A percentile compares a stretch with the other conserved stretches of the same genome.
These are phyloP conservation scores for Yamadazyma diospyri DNA, from an alignment of 1,139 yeast genomes.

Conservation along the genomic window DNA sequence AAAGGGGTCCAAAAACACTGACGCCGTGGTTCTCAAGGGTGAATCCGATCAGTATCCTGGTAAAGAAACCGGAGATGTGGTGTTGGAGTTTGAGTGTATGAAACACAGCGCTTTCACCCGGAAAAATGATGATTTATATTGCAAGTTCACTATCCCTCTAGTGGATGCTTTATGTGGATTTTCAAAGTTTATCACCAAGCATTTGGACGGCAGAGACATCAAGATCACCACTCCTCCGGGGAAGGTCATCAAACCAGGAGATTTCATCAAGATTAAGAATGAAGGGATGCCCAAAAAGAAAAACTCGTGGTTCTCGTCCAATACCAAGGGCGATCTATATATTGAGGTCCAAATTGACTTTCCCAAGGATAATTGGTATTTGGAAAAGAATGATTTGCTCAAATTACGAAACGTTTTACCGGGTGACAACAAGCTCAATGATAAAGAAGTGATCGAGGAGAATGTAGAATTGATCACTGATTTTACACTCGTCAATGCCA, in stretches of 20 bases:
- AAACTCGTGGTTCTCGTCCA: slow-evolving; percentile 28
- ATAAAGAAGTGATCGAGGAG: slow-evolving; percentile 29
- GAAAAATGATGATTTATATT: slow-evolving; percentile 60
- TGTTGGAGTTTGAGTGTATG: slow-evolving; percentile 53
- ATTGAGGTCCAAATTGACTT: slow-evolving; percentile 71
- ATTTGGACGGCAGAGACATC: slow-evolving; percentile 77
- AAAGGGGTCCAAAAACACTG: slow-evolving; percentile 67
- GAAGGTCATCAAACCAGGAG: slow-evolving; percentile 78
- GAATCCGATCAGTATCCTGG: slow-evolving; percentile 83
- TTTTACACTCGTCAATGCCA: slow-evolving; percentile 28
- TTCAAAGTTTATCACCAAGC: slow-evolving; percentile 61
- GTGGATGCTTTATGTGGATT: slow-evolving; percentile 86
- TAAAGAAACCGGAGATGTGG: slow-evolving; percentile 73
- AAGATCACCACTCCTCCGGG: slow-evolving; percentile 64
- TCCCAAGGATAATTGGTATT: slow-evolving; percentile 79
- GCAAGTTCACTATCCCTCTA: slow-evolving; percentile 58
- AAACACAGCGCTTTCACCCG: slow-evolving; percentile 50
- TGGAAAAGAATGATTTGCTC: slow-evolving; percentile 58
- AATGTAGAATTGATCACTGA: slow-evolving; percentile 42
- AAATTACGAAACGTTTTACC: slow-evolving; percentile 58
- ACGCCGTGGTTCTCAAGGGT: slow-evolving; percentile 55
- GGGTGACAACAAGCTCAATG: slow-evolving; percentile 25
- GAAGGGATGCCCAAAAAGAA: slow-evolving; percentile 83
- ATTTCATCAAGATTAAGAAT: slow-evolving; percentile 57
- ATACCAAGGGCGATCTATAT: slow-evolving; percentile 66